Evolutionary conservation across 1,139 yeast genomes (phyloP), one percentile per base, ranked within the genome.

Genomic region (Scheffersomyces quercinus): DNA sequence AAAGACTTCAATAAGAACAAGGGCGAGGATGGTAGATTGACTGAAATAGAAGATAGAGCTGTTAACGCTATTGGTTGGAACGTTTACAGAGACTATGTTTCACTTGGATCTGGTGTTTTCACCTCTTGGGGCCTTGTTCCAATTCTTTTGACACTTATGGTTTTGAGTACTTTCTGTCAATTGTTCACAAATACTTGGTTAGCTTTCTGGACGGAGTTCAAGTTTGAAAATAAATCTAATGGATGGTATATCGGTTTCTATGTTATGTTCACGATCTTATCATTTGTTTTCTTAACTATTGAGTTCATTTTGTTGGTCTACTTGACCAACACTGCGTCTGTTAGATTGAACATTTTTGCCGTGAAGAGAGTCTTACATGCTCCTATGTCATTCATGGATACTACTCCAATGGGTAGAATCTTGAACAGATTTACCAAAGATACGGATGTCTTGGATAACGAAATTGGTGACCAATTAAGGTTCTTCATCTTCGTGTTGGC

Each of bases 181-280:
- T 63, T 87, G 34, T 86, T 88, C 59, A 75, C 87, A 31, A 86
- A 85, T 54, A 83, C 85, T 15, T 90, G 96, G 96, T 71, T 90
- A 48, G 84, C 96, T 0, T 90, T 80, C 62, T 90, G 97, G 97
- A 75, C 86, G 3, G 77, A 75, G 15, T 42, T 70, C 41, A 82
- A 78, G 59, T 88, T 85, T 56, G 44, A 56, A 1, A 58, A 56
- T 13, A 66, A 75, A 40, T 51, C 79, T 1, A 68, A 75, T 39
- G 76, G 78, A 3, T 79, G 81, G 52, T 90, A 89, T 62, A 85
- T 88, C 67, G 96, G 89, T 2, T 48, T 85, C 30, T 86, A 85
- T 55, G 80, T 83, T 36, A 67, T 82, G 75, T 75, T 83, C 49
- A 75, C 83, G 1, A 64, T 52, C 53, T 74, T 45, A 60, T 67